Evolutionary conservation across 768 basidiomycete genomes (phyloP), one percentile per base, ranked within the genome.

Genomic region (Dentipellis fragilis): DNA sequence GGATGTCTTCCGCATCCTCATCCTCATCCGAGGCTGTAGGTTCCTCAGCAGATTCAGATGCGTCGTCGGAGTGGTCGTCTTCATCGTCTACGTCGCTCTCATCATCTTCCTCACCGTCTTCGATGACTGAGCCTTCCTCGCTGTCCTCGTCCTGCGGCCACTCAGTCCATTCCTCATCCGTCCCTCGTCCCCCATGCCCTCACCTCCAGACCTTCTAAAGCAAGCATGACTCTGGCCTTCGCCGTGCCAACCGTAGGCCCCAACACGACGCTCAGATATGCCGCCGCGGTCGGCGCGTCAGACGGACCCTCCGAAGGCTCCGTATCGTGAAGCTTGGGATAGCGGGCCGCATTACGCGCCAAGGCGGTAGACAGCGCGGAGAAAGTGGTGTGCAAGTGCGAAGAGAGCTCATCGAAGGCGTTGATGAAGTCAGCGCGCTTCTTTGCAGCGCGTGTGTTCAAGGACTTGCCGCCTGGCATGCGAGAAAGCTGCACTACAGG

Each of bases 301-400:
- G 29, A 29, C 6, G 29, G 29, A 29, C 29, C 29, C 17, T 9
- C 22, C 11, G 39, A 22, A 1, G 23, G 48, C 10, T 36, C 35
- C 35, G 23, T 34, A 29, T 45, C 50, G 29, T 29, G 29, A 29
- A 29, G 29, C 8, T 46, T 55, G 23, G 56, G 36, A 9, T 40
- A 58, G 19, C 51, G 55, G 17, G 38, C 40, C 29, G 52, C 54
- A 38, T 59, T 64, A 8, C 49, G 63, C 1, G 85, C 83, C 17
- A 87, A 69, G 0, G 88, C 83, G 0, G 81, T 82, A 1, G 87
- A 85, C 5, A 91, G 72, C 0, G 85, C 79, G 9, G 80, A 75
- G 64, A 89, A 90, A 0, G 89, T 89, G 0, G 87, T 87, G 52
- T 77, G 73, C 11, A 90, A 71, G 67, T 91, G 89, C 1, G 85